phyloP scores from a whole-genome alignment of 2,329 filamentous ascomycete species.

The Stagonosporopsis vannaccii region DNA sequence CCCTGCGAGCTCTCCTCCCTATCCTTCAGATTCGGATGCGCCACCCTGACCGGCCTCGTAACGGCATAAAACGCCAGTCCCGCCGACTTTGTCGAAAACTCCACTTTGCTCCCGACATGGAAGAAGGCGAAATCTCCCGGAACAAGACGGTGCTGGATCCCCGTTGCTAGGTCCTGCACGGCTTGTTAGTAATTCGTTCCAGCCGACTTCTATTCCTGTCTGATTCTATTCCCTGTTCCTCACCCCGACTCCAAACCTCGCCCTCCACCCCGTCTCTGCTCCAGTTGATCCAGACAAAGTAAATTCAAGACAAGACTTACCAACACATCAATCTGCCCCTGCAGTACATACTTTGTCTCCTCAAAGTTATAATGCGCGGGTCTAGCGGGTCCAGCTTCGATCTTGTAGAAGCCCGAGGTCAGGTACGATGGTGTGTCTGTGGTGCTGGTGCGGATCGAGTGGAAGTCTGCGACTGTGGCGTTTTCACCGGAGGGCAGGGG shows the following conservation, averaged over 20 bases:
- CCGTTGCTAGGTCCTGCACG: slow-evolving; percentile 23
- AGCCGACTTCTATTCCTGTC: not conserved
- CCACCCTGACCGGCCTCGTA: slow-evolving; percentile 20
- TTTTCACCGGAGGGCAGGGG: slow-evolving; percentile 26
- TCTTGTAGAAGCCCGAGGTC: slow-evolving; percentile 33
- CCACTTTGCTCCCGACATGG: slow-evolving; percentile 26
- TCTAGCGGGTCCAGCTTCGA: slow-evolving; percentile 23
- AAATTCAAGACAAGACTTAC: not conserved
- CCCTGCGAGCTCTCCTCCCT: slow-evolving; percentile 18
- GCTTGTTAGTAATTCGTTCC: too few relatives aligned
- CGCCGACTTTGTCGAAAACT: slow-evolving; percentile 27
- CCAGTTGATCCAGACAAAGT: too few relatives aligned
- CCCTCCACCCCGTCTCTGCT: too few relatives aligned
- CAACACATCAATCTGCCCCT: slow-evolving; percentile 29
- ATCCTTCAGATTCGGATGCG: slow-evolving; percentile 23
- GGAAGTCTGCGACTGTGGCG: slow-evolving; percentile 31
- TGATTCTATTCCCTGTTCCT: not conserved
- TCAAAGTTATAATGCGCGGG: slow-evolving; percentile 27
- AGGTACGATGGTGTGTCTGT: slow-evolving; percentile 18
- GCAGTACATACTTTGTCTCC: slow-evolving; percentile 29
- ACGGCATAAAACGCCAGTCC: slow-evolving; percentile 33
- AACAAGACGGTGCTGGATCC: slow-evolving; percentile 27
- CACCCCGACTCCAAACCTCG: too few relatives aligned
- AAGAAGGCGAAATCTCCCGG: slow-evolving; percentile 34
- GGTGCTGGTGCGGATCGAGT: slow-evolving; percentile 27